Conservation (phyloP, 1,284 basidiomycete species). For the Cystobasidiaceae sp. region DNA sequence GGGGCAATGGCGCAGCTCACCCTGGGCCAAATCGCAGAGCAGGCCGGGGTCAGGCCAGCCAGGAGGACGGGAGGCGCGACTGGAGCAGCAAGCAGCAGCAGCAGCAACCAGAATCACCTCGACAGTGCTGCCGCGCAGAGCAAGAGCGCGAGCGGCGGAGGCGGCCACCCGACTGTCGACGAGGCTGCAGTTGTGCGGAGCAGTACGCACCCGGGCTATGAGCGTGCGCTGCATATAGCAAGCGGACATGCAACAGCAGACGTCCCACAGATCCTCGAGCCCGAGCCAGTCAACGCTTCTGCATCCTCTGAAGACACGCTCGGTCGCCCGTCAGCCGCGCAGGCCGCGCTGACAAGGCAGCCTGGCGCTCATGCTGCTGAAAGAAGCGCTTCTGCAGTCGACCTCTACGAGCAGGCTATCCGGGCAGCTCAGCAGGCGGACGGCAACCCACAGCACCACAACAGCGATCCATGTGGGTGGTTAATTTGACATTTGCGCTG, state of each 20-base stretch:
- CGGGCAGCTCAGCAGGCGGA: neutral
- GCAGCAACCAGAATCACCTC: too few relatives aligned
- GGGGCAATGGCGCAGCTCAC: neutral
- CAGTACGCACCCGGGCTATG: neutral
- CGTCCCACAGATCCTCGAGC: neutral
- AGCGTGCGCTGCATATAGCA: too few relatives aligned
- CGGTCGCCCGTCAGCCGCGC: too few relatives aligned
- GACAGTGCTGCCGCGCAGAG: too few relatives aligned
- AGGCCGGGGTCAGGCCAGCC: constrained; percentile 14
- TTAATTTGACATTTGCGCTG: neutral
- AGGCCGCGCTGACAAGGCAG: too few relatives aligned
- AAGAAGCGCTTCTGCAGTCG: constrained; percentile 24
- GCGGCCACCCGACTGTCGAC: neutral
- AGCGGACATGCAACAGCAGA: neutral
- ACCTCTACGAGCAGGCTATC: constrained; percentile 9
- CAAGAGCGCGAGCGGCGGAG: neutral
- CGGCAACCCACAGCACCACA: neutral
- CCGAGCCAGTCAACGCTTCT: too few relatives aligned
- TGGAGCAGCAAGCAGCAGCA: neutral
- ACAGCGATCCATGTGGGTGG: constrained; percentile 6
- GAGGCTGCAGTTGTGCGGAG: neutral
- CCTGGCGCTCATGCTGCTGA: neutral
- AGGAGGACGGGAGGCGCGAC: neutral
- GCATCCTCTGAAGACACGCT: constrained; percentile 1
- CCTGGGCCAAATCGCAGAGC: constrained; percentile 20